These are phyloP conservation scores for Manihot esculenta DNA, from an alignment of 441 rosid species.

Conservation along the genomic window DNA sequence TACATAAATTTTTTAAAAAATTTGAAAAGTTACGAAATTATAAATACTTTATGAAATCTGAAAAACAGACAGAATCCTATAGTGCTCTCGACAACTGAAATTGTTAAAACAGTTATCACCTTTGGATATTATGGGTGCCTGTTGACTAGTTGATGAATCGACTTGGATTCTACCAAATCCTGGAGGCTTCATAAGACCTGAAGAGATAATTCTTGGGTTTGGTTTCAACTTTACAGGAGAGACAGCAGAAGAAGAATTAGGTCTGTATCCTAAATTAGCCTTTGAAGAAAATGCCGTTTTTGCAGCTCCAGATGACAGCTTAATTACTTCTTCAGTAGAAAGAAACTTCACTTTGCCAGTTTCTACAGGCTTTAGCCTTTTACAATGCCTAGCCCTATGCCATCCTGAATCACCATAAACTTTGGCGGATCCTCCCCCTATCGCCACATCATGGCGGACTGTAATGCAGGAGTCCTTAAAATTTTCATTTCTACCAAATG, in stretches of 20 bases:
- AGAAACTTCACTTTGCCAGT: conserved; percentile 47
- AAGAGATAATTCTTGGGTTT: conserved; percentile 21
- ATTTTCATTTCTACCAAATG: conserved; percentile 20
- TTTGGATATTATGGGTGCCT: conserved; percentile 25
- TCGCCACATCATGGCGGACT: conserved; percentile 11
- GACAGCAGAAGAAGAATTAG: conserved; percentile 20
- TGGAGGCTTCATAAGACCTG: conserved; percentile 25
- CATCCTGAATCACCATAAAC: conserved; percentile 21
- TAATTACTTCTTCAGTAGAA: conserved; percentile 36
- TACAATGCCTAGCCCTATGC: conserved; percentile 22
- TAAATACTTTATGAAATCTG: too few relatives aligned
- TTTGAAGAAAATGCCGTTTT: conserved; percentile 10
- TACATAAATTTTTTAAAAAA: too few relatives aligned
- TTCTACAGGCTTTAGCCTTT: conserved; percentile 24
- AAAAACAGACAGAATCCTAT: too few relatives aligned
- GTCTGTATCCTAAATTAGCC: conserved; percentile 19
- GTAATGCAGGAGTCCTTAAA: conserved; percentile 26
- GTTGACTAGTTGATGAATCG: conserved; percentile 22
- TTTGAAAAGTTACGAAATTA: too few relatives aligned
- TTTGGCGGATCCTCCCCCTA: conserved; percentile 15
- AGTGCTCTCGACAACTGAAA: too few relatives aligned
- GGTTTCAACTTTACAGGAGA: conserved; percentile 16
- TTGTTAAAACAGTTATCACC: conserved; percentile 32
- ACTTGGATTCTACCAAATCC: conserved; percentile 24
- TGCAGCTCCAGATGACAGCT: conserved; percentile 32